Conservation (phyloP, 306 rosid species). For the Hippophae gyantsensis region DNA sequence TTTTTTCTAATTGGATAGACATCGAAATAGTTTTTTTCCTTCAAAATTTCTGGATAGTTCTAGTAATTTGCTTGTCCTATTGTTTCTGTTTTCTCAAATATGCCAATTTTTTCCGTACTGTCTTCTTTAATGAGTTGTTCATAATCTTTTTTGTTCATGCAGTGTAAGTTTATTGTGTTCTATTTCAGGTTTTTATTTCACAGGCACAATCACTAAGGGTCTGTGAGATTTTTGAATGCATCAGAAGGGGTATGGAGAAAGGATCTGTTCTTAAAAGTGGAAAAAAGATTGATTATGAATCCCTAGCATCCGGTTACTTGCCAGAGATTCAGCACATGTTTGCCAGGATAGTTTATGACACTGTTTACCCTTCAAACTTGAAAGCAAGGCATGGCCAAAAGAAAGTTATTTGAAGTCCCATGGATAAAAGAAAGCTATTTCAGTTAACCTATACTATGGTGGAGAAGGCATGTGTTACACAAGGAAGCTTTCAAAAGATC, state of each 20-base stretch:
- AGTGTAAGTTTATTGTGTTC: neutral
- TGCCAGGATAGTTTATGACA: constrained; percentile 29
- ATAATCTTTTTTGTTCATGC: too few species aligned
- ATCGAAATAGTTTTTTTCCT: too few species aligned
- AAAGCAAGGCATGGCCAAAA: neutral
- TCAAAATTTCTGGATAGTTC: too few species aligned
- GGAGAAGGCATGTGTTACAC: neutral
- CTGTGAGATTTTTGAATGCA: constrained; percentile 25
- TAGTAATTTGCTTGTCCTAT: neutral
- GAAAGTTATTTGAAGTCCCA: neutral
- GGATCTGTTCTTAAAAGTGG: constrained; percentile 20
- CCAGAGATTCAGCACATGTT: constrained; percentile 27
- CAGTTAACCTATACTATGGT: too few species aligned
- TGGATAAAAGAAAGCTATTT: too few species aligned
- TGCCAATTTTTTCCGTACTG: neutral
- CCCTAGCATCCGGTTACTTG: constrained; percentile 25
- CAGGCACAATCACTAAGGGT: constrained; percentile 20
- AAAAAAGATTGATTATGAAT: constrained; percentile 18
- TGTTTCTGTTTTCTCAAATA: neutral
- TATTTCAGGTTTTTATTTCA: constrained; percentile 30
- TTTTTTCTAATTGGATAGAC: too few species aligned
- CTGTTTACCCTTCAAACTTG: constrained; percentile 20
- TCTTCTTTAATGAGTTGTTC: neutral
- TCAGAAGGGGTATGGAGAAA: constrained; percentile 12
- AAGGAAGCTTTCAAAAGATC: neutral